Base-by-base conservation (phyloP, 106 monocot genomes). In the Alisma plantagoaquatica region DNA sequence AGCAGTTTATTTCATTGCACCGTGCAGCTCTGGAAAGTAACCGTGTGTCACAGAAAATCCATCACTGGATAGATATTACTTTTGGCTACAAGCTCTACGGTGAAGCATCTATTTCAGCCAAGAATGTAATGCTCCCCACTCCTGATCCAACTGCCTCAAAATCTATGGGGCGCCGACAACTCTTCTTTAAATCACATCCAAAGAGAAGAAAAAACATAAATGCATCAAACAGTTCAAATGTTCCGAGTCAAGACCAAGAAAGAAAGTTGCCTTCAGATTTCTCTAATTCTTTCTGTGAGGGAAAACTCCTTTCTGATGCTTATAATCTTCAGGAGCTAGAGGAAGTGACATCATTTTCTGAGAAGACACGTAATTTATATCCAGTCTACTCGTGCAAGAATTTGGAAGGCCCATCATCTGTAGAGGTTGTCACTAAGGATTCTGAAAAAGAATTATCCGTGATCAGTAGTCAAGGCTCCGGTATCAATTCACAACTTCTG, bases 1-100 rank as follows among this genome's bases (percentile, higher is more conserved):
- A 98, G 63, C 85, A 90, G 26, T 98, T 98, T 68, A 79, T 98
- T 49, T 71, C 46, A 21, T 56, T 90, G 44, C 98, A 98, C 67
- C 74, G 85, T 49, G 71, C 59, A 45, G 89, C 89, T 47, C 71
- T 90, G 62, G 96, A 98, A 62, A 98, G 98, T 64, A 72, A 90
- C 5, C 69, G 53, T 60, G 98, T 98, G 26, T 90, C 98, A 29
- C 58, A 33, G 27, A 55, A 85, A 41, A 63, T 98, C 60, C 89
- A 98, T 70, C 84, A 98, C 45, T 98, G 98, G 98, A 98, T 98
- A 55, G 98, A 98, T 54, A 85, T 98, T 52, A 98, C 82, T 6
- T 98, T 98, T 82, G 98, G 98, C 50, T 82, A 82, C 62, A 98
- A 90, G 46, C 76, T 98, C 48, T 85, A 78, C 41, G 98, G 96